A percentile compares a stretch with the other conserved stretches of the same genome.
Conservation (phyloP, 768 basidiomycete species). For the Mycena sanguinolenta region DNA sequence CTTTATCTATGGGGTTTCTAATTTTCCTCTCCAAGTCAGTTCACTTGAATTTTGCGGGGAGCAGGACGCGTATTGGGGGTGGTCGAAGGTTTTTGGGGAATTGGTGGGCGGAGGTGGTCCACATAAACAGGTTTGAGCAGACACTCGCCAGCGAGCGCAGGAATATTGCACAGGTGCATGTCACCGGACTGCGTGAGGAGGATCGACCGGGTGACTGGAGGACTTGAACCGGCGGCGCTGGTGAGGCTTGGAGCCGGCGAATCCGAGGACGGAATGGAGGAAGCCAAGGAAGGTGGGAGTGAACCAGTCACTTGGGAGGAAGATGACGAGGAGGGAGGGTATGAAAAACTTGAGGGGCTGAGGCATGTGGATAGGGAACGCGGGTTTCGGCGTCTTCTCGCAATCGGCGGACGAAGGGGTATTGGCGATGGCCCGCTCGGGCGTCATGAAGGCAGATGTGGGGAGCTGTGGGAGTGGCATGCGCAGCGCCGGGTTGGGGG, state of each 20-base stretch:
- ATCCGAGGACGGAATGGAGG: not conserved
- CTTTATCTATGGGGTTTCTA: no score
- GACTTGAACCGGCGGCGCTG: not conserved
- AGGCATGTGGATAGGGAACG: slow-evolving; percentile 7
- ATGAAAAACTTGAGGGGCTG: slow-evolving; percentile 11
- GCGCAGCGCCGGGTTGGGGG: not conserved
- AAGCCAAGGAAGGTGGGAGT: not conserved
- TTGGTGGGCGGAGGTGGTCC: no score
- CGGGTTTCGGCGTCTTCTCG: slow-evolving; percentile 11
- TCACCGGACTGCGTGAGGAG: not conserved
- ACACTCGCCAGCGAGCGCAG: not conserved
- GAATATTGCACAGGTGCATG: not conserved
- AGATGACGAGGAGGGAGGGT: not conserved
- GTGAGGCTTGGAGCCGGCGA: not conserved
- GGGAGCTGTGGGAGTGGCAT: not conserved
- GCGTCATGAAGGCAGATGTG: not conserved
- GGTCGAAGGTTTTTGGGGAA: no score
- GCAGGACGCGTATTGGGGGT: no score
- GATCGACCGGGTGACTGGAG: not conserved
- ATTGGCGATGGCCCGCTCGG: not conserved
- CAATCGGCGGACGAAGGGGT: not conserved
- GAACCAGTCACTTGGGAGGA: not conserved
- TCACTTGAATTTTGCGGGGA: no score
- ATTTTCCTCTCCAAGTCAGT: no score
- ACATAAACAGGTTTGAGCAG: not conserved